Conservation (phyloP, 2,329 filamentous ascomycete genomes). For the Cryphonectria radicalis region DNA sequence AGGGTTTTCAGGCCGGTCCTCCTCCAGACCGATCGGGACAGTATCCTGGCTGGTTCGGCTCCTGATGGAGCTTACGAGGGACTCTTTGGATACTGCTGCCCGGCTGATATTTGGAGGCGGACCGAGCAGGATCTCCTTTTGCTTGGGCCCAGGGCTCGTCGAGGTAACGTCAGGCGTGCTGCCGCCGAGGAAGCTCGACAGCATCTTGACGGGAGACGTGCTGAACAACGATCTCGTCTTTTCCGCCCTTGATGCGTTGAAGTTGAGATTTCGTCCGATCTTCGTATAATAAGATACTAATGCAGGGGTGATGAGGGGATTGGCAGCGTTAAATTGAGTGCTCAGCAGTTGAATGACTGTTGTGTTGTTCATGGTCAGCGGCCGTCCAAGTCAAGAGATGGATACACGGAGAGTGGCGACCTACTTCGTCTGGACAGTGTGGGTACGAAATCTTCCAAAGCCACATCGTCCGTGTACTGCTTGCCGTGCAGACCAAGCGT, state of each 20-base stretch:
- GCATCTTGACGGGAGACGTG: conserved; percentile 86
- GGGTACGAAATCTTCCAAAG: conserved; percentile 72
- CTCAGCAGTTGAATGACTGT: conserved; percentile 74
- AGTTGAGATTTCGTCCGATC: conserved; percentile 70
- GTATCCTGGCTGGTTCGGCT: conserved; percentile 52
- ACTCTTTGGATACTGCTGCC: conserved; percentile 40
- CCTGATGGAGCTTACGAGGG: conserved; percentile 59
- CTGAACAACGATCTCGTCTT: conserved; percentile 72
- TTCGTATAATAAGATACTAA: conserved; percentile 80
- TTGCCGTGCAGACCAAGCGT: conserved; percentile 70
- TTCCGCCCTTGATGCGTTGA: conserved; percentile 61
- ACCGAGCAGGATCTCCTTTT: conserved; percentile 40
- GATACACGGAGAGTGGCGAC: conserved; percentile 34
- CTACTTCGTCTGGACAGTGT: conserved; percentile 75
- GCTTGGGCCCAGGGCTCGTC: conserved; percentile 42
- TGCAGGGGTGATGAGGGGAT: conserved; percentile 65
- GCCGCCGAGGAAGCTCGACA: conserved; percentile 79
- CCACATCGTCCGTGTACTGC: conserved; percentile 74
- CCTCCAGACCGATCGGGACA: conserved; percentile 49
- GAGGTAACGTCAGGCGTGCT: conserved; percentile 52
- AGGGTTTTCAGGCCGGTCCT: conserved; percentile 64
- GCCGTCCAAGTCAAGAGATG: background rate
- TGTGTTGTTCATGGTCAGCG: conserved; percentile 39
- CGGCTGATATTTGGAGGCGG: conserved; percentile 25
- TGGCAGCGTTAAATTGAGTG: conserved; percentile 69